Evolutionary conservation across 1,139 yeast genomes (phyloP), one percentile per base, ranked within the genome.

Genomic region (Hansenula anomala): DNA sequence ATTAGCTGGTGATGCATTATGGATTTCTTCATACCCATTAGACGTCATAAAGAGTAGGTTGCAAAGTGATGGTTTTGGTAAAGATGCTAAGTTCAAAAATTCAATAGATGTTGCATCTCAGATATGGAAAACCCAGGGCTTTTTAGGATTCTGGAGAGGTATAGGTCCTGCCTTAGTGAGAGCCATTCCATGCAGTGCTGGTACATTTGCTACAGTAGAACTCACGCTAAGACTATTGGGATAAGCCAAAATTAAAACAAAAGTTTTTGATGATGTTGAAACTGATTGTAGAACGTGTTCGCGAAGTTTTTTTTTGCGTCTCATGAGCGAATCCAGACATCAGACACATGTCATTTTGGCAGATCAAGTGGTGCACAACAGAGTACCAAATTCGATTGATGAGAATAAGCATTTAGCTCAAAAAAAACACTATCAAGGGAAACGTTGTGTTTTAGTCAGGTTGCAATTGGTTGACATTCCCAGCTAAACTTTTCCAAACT

Each of bases 121-220:
- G 44, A 78, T 83, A 1, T 65, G 64, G 57, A 51, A 48, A 4
- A 52, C 60, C 1, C 67, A 67, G 28, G 89, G 90, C 0, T 44
- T 68, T 14, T 47, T 63, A 7, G 89, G 88, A 0, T 79, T 82
- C 54, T 82, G 88, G 87, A 67, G 76, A 47, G 90, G 92, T 2
- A 66, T 83, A 31, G 74, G 72, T 3, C 92, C 90, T 0, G 80
- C 89, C 29, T 65, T 83, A 41, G 51, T 80, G 22, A 64, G 92
- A 46, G 90, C 90, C 0, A 68, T 79, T 22, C 90, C 90, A 2
- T 81, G 87, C 43, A 76, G 84, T 44, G 87, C 89, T 0, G 84
- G 85, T 10, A 82, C 90, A 0, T 82, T 82, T 66, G 86, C 87
- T n/a, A 75, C 82, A 32, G 90, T 81, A 2, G 90, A 82, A 55